These are phyloP conservation scores for Gryganskiella cystojenkinii DNA, from an alignment of 192 early-diverging fungal species.

Conservation along the genomic window DNA sequence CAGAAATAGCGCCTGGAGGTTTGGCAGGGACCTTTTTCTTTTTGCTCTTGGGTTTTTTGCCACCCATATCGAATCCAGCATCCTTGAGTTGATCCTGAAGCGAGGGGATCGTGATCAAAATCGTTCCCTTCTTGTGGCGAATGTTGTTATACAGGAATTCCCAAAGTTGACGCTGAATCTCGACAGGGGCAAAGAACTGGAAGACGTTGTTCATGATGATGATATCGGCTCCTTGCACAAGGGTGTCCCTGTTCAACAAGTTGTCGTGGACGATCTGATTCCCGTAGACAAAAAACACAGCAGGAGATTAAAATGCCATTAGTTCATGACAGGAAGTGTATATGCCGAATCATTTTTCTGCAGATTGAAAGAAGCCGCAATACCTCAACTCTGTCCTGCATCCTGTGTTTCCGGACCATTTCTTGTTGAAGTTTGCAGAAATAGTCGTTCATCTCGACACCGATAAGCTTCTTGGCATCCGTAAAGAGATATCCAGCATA, in stretches of 20 bases:
- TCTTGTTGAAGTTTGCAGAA: constrained; percentile 63
- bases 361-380: no score
- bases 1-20: constrained; percentile 35
- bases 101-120: constrained; percentile 63
- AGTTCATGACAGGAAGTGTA: neutral
- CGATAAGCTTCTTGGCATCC: constrained; percentile 62
- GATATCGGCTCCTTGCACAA: constrained; percentile 60
- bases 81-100: constrained; percentile 68
- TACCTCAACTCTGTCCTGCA: constrained; percentile 65
- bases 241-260: constrained; percentile 48
- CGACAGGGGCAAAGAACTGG: constrained; percentile 63
- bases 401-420: constrained; percentile 60
- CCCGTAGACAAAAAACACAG: neutral
- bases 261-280: constrained; percentile 62
- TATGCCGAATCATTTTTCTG: no score
- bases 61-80: constrained; percentile 35
- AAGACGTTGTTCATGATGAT: constrained; percentile 73
- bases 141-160: constrained; percentile 59
- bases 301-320: neutral
- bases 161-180: constrained; percentile 63
- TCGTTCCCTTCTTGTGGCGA: constrained; percentile 44
- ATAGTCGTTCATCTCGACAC: constrained; percentile 70
- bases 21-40: constrained; percentile 56
- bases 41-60: constrained; percentile 40
- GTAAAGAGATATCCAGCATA: constrained; percentile 66